Base-by-base conservation (phyloP, 257 asterid species). In the Lithospermum erythrorhizon region DNA sequence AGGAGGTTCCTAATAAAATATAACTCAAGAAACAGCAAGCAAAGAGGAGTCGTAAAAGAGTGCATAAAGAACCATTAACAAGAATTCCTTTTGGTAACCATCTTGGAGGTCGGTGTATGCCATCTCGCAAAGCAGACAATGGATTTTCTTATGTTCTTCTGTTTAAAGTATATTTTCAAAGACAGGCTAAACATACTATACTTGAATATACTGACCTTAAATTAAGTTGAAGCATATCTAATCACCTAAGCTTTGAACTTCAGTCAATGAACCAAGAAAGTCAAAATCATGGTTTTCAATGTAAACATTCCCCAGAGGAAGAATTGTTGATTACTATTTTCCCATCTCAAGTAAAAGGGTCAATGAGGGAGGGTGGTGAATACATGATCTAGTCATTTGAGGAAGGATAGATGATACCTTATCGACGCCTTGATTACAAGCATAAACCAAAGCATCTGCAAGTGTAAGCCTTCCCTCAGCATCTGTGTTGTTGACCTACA, bases 401-500 rank as follows among this genome's bases (percentile, higher is more conserved):
- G 55, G 51, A 41, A 48, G 37, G 13, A 41, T 15, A 24, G 29
- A 60, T 14, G 35, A 73, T 89, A 93, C 97, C 99, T 93, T 93
- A 49, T 86, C 99, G 41, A 72, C 96, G 37, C 99, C 97, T 83
- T 89, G 97, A 76, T 86, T 86, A 72, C 98, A 86, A 68, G 97
- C 91, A 72, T 93, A 93, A 23, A 93, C 83, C 79, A 93, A 77
- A 57, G 98, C 97, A 76, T 93, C 97, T 6, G 98, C 98, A 66
- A 93, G 94, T 25, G 99, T 93, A 29, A 93, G 97, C 61, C 99
- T 74, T 29, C 99, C 99, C 81, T 93, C 99, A 21, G 99, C 99
- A 76, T 93, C 99, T 27, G 99, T 93, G 55, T 93, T 93, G 77
- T 89, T 93, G 52, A 93, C 99, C 98, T 88, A 70, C 57, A 78